Base-by-base conservation (phyloP, 176 grass and related monocot species). In the Dendrocalamus sinicus region DNA sequence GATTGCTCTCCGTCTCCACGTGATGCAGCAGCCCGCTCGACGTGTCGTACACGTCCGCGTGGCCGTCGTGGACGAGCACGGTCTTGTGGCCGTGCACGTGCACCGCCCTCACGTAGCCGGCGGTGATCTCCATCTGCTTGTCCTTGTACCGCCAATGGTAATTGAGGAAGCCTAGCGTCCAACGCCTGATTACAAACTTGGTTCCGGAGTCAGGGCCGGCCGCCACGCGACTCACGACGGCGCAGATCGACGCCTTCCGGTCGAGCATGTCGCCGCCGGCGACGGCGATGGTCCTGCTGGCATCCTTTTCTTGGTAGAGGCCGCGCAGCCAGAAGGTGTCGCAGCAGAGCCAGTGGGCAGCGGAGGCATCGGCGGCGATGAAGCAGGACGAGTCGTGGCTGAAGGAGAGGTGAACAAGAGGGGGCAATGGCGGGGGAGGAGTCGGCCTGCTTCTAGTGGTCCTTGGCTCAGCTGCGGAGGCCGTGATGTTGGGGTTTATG, bases 371-470 rank as follows among this genome's bases (percentile, higher is more conserved):
- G 39, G 75, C 89, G 7, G 51, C 78, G 1, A 92, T 68, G 20
- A 96, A 84, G 85, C 94, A 92, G 3, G 91, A 90, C 0, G 72
- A 20, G 35, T 96, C 94, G 50, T 73, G 83, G 67, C 89, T 92
- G 11, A 90, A 96, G 32, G 94, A 88, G 3, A 92, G 79, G 64
- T 92, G 83, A 22, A 86, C 48, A 19, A 93, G 43, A 70, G 87
- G 67, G 8, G 84, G 72, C 9, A 12, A 48, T 48, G 76, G 62
- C 41, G 47, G 26, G 0, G 87, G 41, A 23, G 83, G 78, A 55
- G 17, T 11, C 14, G 83, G 83, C 64, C 74, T 78, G 2, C 44
- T 11, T 9, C 9, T 45, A 9, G 8, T 45, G 47, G n/a, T 76
- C 47, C 72, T 19, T 26, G 13, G 5, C 43, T 28, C 41, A 28